A percentile compares a stretch with the other conserved stretches of the same genome.
Conservation (phyloP, 306 rosid species). For the Dryas alaskensis region DNA sequence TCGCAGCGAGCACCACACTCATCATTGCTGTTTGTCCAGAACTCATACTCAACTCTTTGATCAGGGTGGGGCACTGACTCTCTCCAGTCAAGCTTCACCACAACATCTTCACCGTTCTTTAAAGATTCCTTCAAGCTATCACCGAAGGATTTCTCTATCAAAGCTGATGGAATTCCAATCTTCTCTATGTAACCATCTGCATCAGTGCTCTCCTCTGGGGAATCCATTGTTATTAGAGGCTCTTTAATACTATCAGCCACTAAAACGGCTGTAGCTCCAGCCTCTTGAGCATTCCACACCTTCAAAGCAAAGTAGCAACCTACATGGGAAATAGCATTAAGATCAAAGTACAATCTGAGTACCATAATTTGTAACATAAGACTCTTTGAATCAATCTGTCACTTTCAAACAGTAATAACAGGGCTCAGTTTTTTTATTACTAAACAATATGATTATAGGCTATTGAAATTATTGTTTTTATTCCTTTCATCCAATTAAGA, state of each 20-base stretch:
- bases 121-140: conserved; percentile 58
- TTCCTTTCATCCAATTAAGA: not conserved
- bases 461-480: not conserved
- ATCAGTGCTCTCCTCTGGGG: conserved; percentile 57
- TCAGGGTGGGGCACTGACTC: conserved; percentile 93
- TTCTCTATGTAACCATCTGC: conserved; percentile 74
- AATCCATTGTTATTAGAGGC: conserved; percentile 84
- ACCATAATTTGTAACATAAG: not conserved
- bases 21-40: conserved; percentile 96
- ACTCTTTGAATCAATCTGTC: not conserved
- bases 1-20: conserved; percentile 94
- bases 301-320: conserved; percentile 87
- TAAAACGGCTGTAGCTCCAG: conserved; percentile 89
- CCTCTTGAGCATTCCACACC: conserved; percentile 89
- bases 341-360: not conserved
- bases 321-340: conserved; percentile 25
- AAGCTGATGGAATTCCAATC: conserved; percentile 69
- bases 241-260: conserved; percentile 63
- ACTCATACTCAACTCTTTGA: conserved; percentile 79
- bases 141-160: conserved; percentile 69
- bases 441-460: not conserved
- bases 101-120: conserved; percentile 45
- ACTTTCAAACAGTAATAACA: not conserved
- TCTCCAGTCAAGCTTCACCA: conserved; percentile 78
- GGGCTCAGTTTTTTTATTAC: not conserved